Base-by-base conservation (phyloP, 1,284 basidiomycete genomes). In the Trichosporon faecale region DNA sequence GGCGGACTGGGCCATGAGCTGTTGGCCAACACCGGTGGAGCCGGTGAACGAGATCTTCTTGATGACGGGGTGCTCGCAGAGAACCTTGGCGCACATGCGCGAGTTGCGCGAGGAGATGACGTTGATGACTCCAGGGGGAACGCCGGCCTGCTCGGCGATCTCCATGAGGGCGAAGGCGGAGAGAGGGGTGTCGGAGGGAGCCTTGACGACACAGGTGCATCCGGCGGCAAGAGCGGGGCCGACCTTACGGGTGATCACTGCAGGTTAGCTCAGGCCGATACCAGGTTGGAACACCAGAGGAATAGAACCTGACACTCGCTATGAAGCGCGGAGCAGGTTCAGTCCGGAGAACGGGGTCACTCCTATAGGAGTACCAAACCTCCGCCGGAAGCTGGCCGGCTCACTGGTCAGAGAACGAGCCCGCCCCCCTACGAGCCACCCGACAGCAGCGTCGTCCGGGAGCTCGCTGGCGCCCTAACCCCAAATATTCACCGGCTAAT, bases 81-180 rank as follows among this genome's bases (percentile, higher is more conserved):
- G 74, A 55, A 78, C 72, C 64, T 74, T 69, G 55, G 72, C 76
- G 16, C 73, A 73, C 67, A 74, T 75, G 65, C 72, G 72, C 29
- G 72, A 69, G 33, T 72, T 74, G 70, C 76, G 76, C 27, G 81
- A 78, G 69, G 93, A 92, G 33, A 98, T 88, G 67, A 97, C 87
- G 83, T 98, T 98, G 83, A 99, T 90, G 57, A 97, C 95, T 64
- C 96, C 96, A 55, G 91, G 88, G n/a, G 96, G 95, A 67, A 98
- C 86, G 46, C 95, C 95, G n/a, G 94, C 95, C 71, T 93, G 89
- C 67, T 88, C 87, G 12, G 89, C 89, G n/a, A 97, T 87, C 89
- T 66, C 66, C 72, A 69, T 73, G 35, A 81, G 73, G 0, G 95
- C 96, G n/a, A 98, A 87, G 2, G 91, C 90, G 23, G 93, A 94